Conservation (phyloP, 169 alveolate species). For the Blepharisma undulans region DNA sequence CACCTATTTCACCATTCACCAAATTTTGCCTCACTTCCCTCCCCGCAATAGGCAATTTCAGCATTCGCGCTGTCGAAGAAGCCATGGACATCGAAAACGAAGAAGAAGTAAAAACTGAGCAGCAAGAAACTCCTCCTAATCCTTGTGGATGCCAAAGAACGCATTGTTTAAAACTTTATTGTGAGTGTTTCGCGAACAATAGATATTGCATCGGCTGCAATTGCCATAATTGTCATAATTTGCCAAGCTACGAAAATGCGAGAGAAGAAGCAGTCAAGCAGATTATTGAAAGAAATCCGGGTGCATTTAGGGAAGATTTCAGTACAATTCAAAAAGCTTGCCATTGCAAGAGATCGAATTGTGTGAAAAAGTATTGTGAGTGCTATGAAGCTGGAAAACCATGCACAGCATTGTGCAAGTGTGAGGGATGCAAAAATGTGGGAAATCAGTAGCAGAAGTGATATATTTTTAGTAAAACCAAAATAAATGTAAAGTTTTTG, state of each 20-base stretch:
- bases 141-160: constrained; percentile 84
- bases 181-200: constrained; percentile 87
- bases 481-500: background rate
- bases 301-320: constrained; percentile 68
- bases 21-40: background rate
- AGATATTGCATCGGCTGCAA: constrained; percentile 80
- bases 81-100: background rate
- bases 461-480: no score
- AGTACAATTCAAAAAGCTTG: constrained; percentile 51
- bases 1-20: background rate
- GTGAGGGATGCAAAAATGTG: constrained; percentile 58
- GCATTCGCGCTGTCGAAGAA: background rate
- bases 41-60: background rate
- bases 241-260: constrained; percentile 69
- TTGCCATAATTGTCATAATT: constrained; percentile 80
- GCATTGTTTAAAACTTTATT: constrained; percentile 85
- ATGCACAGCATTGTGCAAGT: constrained; percentile 68
- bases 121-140: background rate
- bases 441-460: background rate
- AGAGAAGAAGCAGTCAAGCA: constrained; percentile 69
- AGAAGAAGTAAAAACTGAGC: background rate
- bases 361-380: constrained; percentile 81
- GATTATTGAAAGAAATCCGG: constrained; percentile 77
- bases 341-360: constrained; percentile 75
- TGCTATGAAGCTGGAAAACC: constrained; percentile 71